Evolutionary conservation across 176 grass and related monocot genomes (phyloP).

Genomic region (Ensete glaucum): DNA sequence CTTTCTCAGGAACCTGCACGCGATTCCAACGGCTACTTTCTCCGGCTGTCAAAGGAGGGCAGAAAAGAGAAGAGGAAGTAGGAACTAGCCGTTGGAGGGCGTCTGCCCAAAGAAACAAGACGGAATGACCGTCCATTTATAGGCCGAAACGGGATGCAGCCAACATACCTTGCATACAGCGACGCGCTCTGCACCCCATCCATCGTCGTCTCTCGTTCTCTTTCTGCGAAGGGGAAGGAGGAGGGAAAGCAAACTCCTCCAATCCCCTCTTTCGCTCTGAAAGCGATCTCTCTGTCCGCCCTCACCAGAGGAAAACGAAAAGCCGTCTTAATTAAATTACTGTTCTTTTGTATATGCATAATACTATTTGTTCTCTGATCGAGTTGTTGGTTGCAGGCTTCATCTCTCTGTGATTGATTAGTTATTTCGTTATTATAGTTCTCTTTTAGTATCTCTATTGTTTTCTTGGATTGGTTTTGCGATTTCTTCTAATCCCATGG

Average conservation of each 20-base stretch:
- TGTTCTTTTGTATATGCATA: no score
- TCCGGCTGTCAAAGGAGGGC: background rate
- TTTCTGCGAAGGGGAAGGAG: no score
- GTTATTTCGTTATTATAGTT: background rate
- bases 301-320: no score
- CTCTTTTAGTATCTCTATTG: background rate
- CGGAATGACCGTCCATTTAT: background rate
- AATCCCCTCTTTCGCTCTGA: no score
- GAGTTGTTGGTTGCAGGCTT: slow-evolving; percentile 17
- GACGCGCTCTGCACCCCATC: no score
- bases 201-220: no score
- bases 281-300: no score
- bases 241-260: no score
- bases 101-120: background rate
- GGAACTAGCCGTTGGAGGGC: slow-evolving; percentile 2
- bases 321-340: no score
- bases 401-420: background rate
- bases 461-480: background rate
- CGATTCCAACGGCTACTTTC: background rate
- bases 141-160: background rate
- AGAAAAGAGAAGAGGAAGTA: background rate
- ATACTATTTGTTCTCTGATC: slow-evolving; percentile 11
- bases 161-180: background rate
- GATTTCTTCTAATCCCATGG: slow-evolving; percentile 39
- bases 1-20: no score